Conservation (phyloP, 23 red algal species). For the Agarophyton chilense region DNA sequence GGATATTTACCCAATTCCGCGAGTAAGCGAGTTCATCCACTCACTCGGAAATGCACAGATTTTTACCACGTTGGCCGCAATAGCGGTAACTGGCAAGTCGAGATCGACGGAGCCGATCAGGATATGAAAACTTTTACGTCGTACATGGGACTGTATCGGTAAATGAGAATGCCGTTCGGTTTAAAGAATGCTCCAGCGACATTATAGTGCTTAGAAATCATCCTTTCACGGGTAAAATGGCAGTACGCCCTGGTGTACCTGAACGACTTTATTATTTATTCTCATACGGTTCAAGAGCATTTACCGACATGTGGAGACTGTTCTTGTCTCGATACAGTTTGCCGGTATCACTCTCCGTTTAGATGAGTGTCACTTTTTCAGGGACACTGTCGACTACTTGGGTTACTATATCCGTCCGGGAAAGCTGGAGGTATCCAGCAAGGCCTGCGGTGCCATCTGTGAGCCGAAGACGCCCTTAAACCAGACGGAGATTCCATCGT, state of each 20-base stretch:
- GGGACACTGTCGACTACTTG: constrained; percentile 14
- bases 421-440: neutral
- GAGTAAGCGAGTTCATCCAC: constrained; percentile 58
- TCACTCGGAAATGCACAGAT: neutral
- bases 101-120: neutral
- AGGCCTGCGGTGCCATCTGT: neutral
- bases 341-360: constrained; percentile 17
- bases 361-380: constrained; percentile 36
- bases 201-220: constrained; percentile 43
- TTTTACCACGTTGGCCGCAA: constrained; percentile 51
- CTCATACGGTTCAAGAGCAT: neutral
- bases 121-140: constrained; percentile 28
- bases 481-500: constrained; percentile 13
- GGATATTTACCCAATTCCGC: constrained; percentile 13
- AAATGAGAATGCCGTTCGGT: constrained; percentile 34
- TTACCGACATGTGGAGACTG: neutral
- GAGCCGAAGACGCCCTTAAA: neutral
- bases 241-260: constrained; percentile 34
- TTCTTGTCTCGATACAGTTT: neutral
- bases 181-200: constrained; percentile 28
- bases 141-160: neutral
- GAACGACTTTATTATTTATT: constrained; percentile 48
- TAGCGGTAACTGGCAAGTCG: constrained; percentile 44
- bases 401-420: constrained; percentile 34
- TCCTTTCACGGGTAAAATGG: constrained; percentile 16